A percentile compares a stretch with the other conserved stretches of the same genome.
Evolutionary conservation across 257 asterid genomes (phyloP).

Genomic region (Lavandula angustifolia): DNA sequence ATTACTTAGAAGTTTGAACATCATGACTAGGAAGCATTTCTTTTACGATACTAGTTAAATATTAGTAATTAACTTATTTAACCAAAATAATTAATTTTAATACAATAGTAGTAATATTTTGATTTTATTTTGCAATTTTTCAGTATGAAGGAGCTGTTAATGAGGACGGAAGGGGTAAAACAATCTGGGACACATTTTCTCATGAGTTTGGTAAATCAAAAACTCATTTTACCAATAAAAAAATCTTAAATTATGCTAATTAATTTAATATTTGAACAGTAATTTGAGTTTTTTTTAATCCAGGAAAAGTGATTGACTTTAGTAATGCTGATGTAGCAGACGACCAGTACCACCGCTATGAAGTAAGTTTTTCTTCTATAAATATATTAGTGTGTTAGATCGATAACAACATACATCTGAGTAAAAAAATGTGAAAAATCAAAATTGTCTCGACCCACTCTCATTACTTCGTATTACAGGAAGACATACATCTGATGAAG

Average conservation of each 20-base stretch:
- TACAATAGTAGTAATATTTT: neutral
- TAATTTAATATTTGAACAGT: neutral
- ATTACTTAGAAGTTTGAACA: slow-evolving; percentile 10
- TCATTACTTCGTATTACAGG: slow-evolving; percentile 41
- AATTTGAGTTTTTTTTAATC: neutral
- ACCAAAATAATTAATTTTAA: too few species aligned
- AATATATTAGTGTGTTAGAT: too few species aligned
- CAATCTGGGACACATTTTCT: slow-evolving; percentile 85
- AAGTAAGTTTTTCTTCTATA: slow-evolving; percentile 38
- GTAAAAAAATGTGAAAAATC: too few species aligned
- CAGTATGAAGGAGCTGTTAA: slow-evolving; percentile 91
- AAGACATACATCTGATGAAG: slow-evolving; percentile 73
- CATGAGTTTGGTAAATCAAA: slow-evolving; percentile 57
- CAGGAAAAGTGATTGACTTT: slow-evolving; percentile 75
- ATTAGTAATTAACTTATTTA: neutral
- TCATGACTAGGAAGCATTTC: neutral
- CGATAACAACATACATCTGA: too few species aligned
- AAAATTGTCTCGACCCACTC: neutral
- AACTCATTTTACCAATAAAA: neutral
- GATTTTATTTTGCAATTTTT: slow-evolving; percentile 3
- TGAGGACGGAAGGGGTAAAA: slow-evolving; percentile 75
- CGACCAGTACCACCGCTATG: slow-evolving; percentile 74
- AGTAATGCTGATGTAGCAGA: slow-evolving; percentile 82
- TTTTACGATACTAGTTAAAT: slow-evolving; percentile 6
- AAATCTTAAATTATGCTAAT: neutral